Evolutionary conservation across 306 rosid species (phyloP), one percentile per base, ranked within the genome.

Genomic region (Vicia faba): DNA sequence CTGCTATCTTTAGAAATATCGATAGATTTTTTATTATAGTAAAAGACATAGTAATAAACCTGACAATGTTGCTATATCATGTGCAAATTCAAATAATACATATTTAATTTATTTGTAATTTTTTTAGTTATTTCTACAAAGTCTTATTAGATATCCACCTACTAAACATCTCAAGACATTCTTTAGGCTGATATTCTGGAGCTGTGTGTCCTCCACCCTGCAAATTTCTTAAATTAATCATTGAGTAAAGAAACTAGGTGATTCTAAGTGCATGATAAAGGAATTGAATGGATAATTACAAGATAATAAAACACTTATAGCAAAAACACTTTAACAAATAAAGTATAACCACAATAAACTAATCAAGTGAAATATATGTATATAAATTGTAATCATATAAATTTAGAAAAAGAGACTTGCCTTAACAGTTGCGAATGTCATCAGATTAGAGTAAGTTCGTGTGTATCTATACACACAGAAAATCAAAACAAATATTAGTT

Each of bases 371-470:
- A 31, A 31, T 6, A 31, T 31, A 2, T 31, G 36, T 3, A 26
- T 3, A 4, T 3, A 26, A 26, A 26, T 26, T 26, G 3, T 26
- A 26, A 4, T 26, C 3, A 5, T 29, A 29, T 6, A 29, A 31
- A 31, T 31, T 41, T 11, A 50, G 13, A 4, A 58, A 5, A 31
- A 0, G 0, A 39, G 9, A 33, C 85, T 79, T 72, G 61, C 96
- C 92, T 89, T 89, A 31, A 86, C 87, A n/a, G 89, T 89, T 29
- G 89, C 96, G 70, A 76, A 89, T 48, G 88, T 89, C 85, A 89
- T 86, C 18, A 16, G 26, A 57, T 89, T 89, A 13, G 88, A 79
- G 65, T 83, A 84, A 49, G 79, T 79, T 69, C 88, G 83, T 0
- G 87, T 84, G 76, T 84, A 89, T 20, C 96, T 89, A 49, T 3